Conservation (phyloP, 345 rosid genomes). For the Arabis hirsuta region DNA sequence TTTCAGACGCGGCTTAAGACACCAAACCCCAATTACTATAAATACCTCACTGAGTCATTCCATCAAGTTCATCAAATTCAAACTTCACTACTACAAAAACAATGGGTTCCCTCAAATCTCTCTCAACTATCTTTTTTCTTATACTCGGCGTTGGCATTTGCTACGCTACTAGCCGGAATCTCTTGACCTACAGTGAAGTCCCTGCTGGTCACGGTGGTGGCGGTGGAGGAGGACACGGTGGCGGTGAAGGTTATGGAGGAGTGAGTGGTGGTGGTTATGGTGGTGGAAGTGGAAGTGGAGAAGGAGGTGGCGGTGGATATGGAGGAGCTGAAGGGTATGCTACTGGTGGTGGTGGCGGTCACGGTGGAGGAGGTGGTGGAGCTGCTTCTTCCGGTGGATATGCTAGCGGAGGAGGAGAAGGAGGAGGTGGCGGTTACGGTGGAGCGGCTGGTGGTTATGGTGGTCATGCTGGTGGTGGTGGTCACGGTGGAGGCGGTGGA, state of each 20-base stretch:
- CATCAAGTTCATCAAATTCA: slow-evolving; percentile 36
- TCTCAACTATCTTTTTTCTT: slow-evolving; percentile 43
- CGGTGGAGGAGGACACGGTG: slow-evolving; percentile 47
- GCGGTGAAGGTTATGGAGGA: slow-evolving; percentile 44
- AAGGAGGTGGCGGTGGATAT: slow-evolving; percentile 51
- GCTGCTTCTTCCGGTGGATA: slow-evolving; percentile 42
- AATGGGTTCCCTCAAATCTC: slow-evolving; percentile 45
- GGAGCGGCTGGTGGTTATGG: slow-evolving; percentile 50
- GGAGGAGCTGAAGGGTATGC: slow-evolving; percentile 45
- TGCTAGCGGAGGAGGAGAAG: slow-evolving; percentile 49
- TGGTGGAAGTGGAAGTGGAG: slow-evolving; percentile 42
- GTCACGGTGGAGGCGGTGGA: slow-evolving; percentile 51
- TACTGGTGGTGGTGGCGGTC: slow-evolving; percentile 42
- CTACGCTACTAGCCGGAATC: slow-evolving; percentile 49
- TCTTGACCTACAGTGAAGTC: slow-evolving; percentile 25
- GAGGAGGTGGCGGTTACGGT: slow-evolving; percentile 48
- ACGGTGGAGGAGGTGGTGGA: slow-evolving; percentile 50
- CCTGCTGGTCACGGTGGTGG: slow-evolving; percentile 39
- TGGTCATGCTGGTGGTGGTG: slow-evolving; percentile 45
- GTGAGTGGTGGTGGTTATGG: slow-evolving; percentile 45
- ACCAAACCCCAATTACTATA: slow-evolving; percentile 39
- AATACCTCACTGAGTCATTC: slow-evolving; percentile 32
- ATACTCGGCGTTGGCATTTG: slow-evolving; percentile 43
- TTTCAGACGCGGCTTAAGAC: slow-evolving; percentile 25
- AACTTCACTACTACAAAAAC: slow-evolving; percentile 14